Conservation (phyloP, 202 grass and related monocot species). For the Bolboschoenoplectus hybrid region DNA sequence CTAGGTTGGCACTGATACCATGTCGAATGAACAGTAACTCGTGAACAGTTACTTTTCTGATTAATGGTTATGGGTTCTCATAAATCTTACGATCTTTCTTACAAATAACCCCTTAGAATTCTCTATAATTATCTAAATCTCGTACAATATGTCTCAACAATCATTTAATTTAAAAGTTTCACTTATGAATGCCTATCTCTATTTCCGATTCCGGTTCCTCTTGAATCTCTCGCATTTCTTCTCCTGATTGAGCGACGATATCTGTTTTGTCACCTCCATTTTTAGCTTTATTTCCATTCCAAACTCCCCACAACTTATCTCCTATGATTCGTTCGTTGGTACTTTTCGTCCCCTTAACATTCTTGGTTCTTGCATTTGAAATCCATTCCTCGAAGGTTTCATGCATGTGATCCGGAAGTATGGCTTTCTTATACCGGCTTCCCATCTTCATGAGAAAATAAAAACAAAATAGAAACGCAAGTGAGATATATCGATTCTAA, state of each 20-base stretch:
- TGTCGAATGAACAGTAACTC: no score
- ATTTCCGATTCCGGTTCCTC: neutral
- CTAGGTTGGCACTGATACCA: no score
- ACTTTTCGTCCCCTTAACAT: neutral
- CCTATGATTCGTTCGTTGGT: constrained; percentile 11
- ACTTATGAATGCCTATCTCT: constrained; percentile 20
- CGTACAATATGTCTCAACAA: no score
- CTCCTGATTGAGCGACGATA: neutral
- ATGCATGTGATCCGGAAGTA: constrained; percentile 40
- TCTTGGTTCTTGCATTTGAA: neutral
- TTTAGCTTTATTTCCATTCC: neutral
- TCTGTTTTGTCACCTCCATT: constrained; percentile 4
- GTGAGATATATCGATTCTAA: neutral
- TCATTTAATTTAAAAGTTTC: neutral
- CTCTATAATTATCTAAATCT: no score
- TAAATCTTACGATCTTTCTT: no score
- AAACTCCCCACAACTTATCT: neutral
- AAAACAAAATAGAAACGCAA: neutral
- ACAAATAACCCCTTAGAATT: no score
- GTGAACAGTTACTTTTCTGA: no score
- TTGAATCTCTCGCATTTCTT: constrained; percentile 32
- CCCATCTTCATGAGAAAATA: constrained; percentile 44
- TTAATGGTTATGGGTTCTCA: no score
- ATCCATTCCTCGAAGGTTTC: constrained; percentile 38
- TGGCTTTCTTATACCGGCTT: constrained; percentile 46